Evolutionary conservation across 2,329 filamentous ascomycete species (phyloP).

Genomic region (Claviceps humidiphila): DNA sequence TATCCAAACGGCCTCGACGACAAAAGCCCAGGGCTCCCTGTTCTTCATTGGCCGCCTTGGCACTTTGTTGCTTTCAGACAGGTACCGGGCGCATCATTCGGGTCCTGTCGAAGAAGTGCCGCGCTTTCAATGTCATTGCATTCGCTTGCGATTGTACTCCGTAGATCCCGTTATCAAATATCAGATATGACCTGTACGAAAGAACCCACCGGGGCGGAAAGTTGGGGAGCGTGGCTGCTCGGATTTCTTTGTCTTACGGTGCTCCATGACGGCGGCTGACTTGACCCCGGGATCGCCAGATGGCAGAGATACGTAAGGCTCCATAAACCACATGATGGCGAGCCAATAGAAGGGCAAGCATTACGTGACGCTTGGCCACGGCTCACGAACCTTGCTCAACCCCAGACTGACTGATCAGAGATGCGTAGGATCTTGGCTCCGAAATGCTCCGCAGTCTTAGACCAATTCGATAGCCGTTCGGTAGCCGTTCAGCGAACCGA

Average conservation of each 20-base stretch:
- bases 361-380: conserved; percentile 4
- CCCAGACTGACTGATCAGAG: neutral
- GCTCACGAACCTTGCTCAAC: neutral
- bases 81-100: too few species aligned
- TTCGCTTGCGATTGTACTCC: neutral
- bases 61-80: neutral
- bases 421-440: neutral
- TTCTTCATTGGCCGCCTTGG: neutral
- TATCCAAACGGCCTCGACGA: neutral
- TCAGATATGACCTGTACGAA: neutral
- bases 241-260: conserved; percentile 1
- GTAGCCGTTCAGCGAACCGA: neutral
- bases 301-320: conserved; percentile 1
- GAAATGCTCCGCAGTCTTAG: neutral
- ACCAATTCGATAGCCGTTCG: neutral
- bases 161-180: neutral
- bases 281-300: neutral
- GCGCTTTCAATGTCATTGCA: neutral
- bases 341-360: conserved; percentile 6
- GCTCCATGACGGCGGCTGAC: conserved; percentile 4
- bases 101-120: too few species aligned
- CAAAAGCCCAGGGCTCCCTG: neutral
- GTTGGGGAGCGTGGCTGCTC: neutral
- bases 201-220: neutral
- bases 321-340: conserved; percentile 4